These are phyloP conservation scores for Eremothecium gossypii DNA, from an alignment of 1,139 yeast genomes.

Conservation along the genomic window DNA sequence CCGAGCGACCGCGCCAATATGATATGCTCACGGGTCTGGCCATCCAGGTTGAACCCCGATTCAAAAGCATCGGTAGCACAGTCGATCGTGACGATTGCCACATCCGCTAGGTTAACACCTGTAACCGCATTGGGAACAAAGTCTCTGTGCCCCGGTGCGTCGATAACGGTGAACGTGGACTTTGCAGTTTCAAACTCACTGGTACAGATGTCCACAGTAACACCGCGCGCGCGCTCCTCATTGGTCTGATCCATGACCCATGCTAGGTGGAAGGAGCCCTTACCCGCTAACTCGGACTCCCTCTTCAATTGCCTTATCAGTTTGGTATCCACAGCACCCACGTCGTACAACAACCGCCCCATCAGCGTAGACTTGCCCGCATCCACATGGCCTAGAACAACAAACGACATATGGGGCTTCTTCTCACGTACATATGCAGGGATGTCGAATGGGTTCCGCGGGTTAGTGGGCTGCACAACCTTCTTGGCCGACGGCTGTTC, in stretches of 20 bases:
- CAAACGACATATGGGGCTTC: conserved; percentile 68
- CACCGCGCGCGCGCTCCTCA: conserved; percentile 86
- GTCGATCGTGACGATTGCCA: conserved; percentile 47
- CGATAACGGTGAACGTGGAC: conserved; percentile 75
- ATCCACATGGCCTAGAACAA: conserved; percentile 93
- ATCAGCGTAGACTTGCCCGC: conserved; percentile 95
- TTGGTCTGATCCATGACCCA: conserved; percentile 96
- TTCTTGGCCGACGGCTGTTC: conserved; percentile 18
- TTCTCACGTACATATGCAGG: conserved; percentile 28
- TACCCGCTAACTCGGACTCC: conserved; percentile 78
- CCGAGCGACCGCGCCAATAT: conserved; percentile 77
- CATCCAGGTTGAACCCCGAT: conserved; percentile 75
- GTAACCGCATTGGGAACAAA: conserved; percentile 98
- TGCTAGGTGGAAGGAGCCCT: conserved; percentile 89
- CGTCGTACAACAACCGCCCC: conserved; percentile 78
- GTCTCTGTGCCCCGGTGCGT: conserved; percentile 97
- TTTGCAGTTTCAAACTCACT: conserved; percentile 64
- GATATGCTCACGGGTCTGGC: conserved; percentile 93
- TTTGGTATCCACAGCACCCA: conserved; percentile 70
- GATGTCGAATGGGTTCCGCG: conserved; percentile 32
- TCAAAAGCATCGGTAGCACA: conserved; percentile 80
- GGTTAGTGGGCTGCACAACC: conserved; percentile 28
- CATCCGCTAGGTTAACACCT: conserved; percentile 82
- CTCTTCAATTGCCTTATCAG: conserved; percentile 67
- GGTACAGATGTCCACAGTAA: conserved; percentile 87